Conservation (phyloP, 2,329 filamentous ascomycete species). For the Emericellopsis atlantica region DNA sequence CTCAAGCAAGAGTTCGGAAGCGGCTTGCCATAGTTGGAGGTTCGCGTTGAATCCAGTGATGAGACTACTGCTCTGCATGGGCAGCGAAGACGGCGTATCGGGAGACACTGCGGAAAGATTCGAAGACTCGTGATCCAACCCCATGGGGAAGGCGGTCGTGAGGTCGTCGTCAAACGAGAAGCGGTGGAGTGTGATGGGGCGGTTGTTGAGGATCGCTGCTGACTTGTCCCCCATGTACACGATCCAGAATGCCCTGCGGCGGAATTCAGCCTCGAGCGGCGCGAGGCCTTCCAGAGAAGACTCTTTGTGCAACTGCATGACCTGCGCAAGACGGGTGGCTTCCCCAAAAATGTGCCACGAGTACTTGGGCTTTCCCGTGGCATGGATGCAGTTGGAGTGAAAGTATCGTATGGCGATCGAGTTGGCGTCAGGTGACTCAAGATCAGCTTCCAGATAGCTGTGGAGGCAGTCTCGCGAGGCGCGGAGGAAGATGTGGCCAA, state of each 20-base stretch:
- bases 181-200: constrained; percentile 29
- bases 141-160: constrained; percentile 19
- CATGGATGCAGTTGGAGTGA: constrained; percentile 30
- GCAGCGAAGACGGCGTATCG: constrained; percentile 5
- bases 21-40: constrained; percentile 24
- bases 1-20: constrained; percentile 24
- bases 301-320: constrained; percentile 29
- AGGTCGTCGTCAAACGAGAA: constrained; percentile 31
- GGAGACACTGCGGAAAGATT: constrained; percentile 9
- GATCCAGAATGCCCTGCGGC: constrained; percentile 23
- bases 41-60: constrained; percentile 28
- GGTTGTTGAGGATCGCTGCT: constrained; percentile 23
- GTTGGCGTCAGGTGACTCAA: constrained; percentile 26
- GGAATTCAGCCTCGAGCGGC: constrained; percentile 23
- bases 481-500: constrained; percentile 23
- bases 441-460: constrained; percentile 24
- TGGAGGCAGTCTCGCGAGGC: constrained; percentile 23
- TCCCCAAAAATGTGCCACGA: constrained; percentile 33
- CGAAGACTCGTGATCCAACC: constrained; percentile 5
- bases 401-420: constrained; percentile 30
- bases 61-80: constrained; percentile 10
- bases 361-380: constrained; percentile 25
- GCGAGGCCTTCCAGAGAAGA: constrained; percentile 18
- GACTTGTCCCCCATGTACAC: constrained; percentile 27
- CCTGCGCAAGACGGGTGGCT: constrained; percentile 25